Conservation (phyloP, 352 stramenopile genomes). For the Phytophthora idaei region DNA sequence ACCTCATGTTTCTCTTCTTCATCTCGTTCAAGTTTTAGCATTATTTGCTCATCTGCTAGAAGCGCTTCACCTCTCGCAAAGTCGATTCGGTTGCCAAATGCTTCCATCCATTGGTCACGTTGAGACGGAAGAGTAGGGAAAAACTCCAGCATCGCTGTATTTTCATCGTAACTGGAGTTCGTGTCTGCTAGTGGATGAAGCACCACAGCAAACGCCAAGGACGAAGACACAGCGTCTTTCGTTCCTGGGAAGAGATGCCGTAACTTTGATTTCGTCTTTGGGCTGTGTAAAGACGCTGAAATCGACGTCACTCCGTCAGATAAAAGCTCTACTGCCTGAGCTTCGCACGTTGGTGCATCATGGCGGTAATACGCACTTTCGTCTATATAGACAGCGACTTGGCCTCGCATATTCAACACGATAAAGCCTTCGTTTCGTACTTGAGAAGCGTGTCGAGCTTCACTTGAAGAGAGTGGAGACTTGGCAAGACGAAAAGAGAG, state of each 20-base stretch:
- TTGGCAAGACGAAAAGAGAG: constrained; percentile 24
- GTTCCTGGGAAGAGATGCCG: constrained; percentile 28
- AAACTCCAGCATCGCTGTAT: constrained; percentile 39
- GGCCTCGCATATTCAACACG: constrained; percentile 38
- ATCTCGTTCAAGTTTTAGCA: constrained; percentile 47
- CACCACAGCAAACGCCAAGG: constrained; percentile 27
- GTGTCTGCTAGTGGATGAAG: constrained; percentile 22
- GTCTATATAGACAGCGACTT: constrained; percentile 48
- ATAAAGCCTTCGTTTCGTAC: constrained; percentile 39
- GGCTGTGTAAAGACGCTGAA: constrained; percentile 16
- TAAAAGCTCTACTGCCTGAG: constrained; percentile 43
- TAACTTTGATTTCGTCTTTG: constrained; percentile 27
- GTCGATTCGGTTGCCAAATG: constrained; percentile 46
- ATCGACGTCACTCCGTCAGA: constrained; percentile 21
- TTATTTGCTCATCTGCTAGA: constrained; percentile 53
- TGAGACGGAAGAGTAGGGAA: constrained; percentile 47
- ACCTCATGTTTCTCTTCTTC: constrained; percentile 7
- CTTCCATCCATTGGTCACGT: constrained; percentile 46
- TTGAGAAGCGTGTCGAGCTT: constrained; percentile 21
- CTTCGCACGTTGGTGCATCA: constrained; percentile 26
- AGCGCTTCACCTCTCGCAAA: constrained; percentile 60
- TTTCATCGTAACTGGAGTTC: constrained; percentile 16
- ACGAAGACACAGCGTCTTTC: constrained; percentile 10
- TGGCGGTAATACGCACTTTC: constrained; percentile 49
- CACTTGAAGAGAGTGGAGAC: constrained; percentile 16